Evolutionary conservation across 768 basidiomycete genomes (phyloP).

Genomic region (Phylloporus sp.): DNA sequence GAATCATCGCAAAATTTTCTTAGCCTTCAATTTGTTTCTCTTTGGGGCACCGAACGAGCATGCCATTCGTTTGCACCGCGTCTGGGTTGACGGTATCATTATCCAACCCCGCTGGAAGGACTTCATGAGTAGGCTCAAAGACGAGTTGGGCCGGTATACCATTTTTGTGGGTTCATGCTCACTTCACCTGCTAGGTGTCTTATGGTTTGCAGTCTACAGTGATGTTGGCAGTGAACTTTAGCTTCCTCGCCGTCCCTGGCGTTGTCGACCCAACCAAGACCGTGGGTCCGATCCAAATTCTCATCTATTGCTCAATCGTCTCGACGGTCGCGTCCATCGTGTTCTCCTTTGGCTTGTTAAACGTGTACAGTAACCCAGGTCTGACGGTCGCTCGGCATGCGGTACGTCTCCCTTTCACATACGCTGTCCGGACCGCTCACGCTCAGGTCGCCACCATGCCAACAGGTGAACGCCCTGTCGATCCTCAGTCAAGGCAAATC

Average conservation of each 20-base stretch:
- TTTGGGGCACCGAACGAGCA: constrained; percentile 4
- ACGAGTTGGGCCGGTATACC: constrained; percentile 7
- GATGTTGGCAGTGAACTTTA: constrained; percentile 14
- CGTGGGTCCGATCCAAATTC: not conserved
- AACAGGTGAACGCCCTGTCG: constrained; percentile 3
- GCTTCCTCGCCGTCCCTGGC: constrained; percentile 12
- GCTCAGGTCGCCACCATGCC: too few species aligned
- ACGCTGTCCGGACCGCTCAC: not conserved
- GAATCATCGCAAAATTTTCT: not conserved
- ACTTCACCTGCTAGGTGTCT: not conserved
- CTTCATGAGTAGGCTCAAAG: constrained; percentile 5
- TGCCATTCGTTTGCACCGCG: constrained; percentile 9
- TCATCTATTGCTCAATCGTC: constrained; percentile 11
- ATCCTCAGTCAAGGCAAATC: not conserved
- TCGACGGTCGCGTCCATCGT: constrained; percentile 9
- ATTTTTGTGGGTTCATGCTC: constrained; percentile 4
- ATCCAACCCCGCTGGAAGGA: constrained; percentile 11
- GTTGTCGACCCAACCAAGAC: not conserved
- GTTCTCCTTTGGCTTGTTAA: constrained; percentile 10
- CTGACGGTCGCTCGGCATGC: not conserved
- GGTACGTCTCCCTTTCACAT: not conserved
- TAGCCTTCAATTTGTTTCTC: not conserved
- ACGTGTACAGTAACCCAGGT: constrained; percentile 9
- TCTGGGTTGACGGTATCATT: constrained; percentile 8
- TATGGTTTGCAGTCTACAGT: constrained; percentile 11